Evolutionary conservation across 805 yeast species (phyloP).

Genomic region (Zygotorulaspora sp.): DNA sequence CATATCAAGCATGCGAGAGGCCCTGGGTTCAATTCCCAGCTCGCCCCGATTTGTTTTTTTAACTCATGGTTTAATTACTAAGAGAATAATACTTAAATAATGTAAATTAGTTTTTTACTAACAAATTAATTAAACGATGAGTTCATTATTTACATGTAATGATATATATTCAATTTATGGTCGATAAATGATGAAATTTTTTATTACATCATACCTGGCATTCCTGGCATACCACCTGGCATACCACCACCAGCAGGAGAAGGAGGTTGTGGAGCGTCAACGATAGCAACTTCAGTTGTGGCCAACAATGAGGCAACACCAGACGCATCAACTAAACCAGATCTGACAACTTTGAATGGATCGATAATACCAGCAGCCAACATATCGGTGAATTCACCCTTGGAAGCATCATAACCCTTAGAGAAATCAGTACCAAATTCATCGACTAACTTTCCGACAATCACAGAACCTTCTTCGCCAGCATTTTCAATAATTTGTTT

Average conservation of each 20-base stretch:
- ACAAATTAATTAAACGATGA: background rate
- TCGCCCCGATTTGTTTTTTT: slow-evolving; percentile 24
- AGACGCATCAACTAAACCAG: slow-evolving; percentile 91
- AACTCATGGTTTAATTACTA: background rate
- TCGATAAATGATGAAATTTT: background rate
- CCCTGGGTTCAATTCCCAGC: slow-evolving; percentile 55
- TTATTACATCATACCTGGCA: slow-evolving; percentile 52
- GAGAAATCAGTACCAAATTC: slow-evolving; percentile 66
- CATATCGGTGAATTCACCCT: slow-evolving; percentile 94
- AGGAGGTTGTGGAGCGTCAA: slow-evolving; percentile 85
- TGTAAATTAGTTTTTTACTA: background rate
- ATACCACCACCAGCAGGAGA: slow-evolving; percentile 50
- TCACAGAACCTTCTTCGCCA: slow-evolving; percentile 95
- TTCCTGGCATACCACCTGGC: slow-evolving; percentile 57
- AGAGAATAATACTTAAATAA: background rate
- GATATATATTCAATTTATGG: slow-evolving; percentile 4
- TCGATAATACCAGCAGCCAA: slow-evolving; percentile 95
- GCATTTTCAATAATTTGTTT: slow-evolving; percentile 94
- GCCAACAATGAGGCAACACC: slow-evolving; percentile 97
- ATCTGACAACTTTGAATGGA: slow-evolving; percentile 96
- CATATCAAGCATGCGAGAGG: slow-evolving; percentile 42
- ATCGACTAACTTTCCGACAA: slow-evolving; percentile 76
- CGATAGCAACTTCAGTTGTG: slow-evolving; percentile 97
- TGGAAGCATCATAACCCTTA: slow-evolving; percentile 86
- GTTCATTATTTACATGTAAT: slow-evolving; percentile 11